Evolutionary conservation across 1,284 basidiomycete genomes (phyloP), one percentile per base, ranked within the genome.

Genomic region (Abortiporus biennis): DNA sequence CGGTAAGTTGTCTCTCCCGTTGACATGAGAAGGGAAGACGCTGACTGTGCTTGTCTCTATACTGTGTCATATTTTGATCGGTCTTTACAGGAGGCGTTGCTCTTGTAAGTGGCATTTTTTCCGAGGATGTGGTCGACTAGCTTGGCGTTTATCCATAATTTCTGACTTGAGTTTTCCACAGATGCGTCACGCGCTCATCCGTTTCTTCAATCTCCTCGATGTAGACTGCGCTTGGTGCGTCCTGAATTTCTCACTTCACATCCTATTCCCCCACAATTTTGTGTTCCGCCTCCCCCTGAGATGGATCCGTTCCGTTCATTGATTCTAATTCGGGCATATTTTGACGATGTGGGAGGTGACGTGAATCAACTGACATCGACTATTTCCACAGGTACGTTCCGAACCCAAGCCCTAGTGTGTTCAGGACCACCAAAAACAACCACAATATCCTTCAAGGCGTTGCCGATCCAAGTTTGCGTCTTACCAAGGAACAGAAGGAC

Each of bases 401-500:
- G 38, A 89, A 92, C 71, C 77, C 90, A 46, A 84, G 82, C 27
- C 89, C 90, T 4, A 77, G 76, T 49, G 86, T 92, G 27, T 92
- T 92, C 75, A 78, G 89, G 50, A 91, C 85, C 47, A 92, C 89
- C 47, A 92, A 92, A 73, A 87, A 90, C 81, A 92, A 91, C 69
- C 86, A 89, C 75, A 89, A 89, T 64, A 87, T 87, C 61, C 67
- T 90, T 15, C 86, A 89, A 75, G 90, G 90, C 45, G 90, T 93
- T 33, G 83, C 88, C 2, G 64, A 78, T 12, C 78, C 84, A 12
- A 76, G 75, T 47, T 71, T 88, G 25, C 84, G 87, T 45, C 72
- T 92, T 33, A 83, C 78, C 1, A 71, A 83, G 50, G 79, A 81
- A 42, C 78, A 81, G 38, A 86, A 89, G 65, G 79, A 79, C 46